Conservation (phyloP, 2,329 filamentous ascomycete species). For the Botrytis fragariae region DNA sequence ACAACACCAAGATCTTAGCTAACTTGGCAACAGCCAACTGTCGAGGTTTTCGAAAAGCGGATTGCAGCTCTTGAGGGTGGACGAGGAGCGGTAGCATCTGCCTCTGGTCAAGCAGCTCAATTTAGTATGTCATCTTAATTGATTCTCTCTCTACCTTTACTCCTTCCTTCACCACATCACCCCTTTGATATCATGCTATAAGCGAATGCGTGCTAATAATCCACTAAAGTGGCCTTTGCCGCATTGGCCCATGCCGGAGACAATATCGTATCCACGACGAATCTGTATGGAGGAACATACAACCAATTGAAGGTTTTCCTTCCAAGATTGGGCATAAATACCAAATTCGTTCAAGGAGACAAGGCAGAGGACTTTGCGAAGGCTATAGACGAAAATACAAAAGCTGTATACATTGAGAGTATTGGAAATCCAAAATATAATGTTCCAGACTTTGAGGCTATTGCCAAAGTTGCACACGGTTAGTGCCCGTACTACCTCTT, state of each 20-base stretch:
- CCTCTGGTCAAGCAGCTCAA: conserved; percentile 86
- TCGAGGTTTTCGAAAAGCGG: conserved; percentile 93
- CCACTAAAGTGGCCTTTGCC: conserved; percentile 54
- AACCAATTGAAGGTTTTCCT: conserved; percentile 94
- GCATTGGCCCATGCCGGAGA: conserved; percentile 81
- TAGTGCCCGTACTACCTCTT: neutral
- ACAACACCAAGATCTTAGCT: conserved; percentile 15
- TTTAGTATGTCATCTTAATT: conserved; percentile 52
- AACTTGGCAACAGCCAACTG: conserved; percentile 62
- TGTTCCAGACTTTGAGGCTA: conserved; percentile 86
- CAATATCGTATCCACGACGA: conserved; percentile 88
- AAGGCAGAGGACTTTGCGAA: conserved; percentile 72
- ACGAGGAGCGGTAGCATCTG: conserved; percentile 76
- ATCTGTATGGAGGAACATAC: conserved; percentile 92
- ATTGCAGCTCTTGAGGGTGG: conserved; percentile 94
- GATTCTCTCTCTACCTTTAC: neutral
- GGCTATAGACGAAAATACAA: conserved; percentile 88
- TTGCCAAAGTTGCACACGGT: conserved; percentile 74
- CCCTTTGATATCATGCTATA: neutral
- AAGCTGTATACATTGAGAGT: conserved; percentile 86
- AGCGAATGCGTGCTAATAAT: conserved; percentile 2
- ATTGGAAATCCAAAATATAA: conserved; percentile 91
- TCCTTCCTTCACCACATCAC: neutral
- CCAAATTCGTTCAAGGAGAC: conserved; percentile 84
- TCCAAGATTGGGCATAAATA: conserved; percentile 76